Conservation (phyloP, 2,329 filamentous ascomycete species). For the Aureobasidium sp. region DNA sequence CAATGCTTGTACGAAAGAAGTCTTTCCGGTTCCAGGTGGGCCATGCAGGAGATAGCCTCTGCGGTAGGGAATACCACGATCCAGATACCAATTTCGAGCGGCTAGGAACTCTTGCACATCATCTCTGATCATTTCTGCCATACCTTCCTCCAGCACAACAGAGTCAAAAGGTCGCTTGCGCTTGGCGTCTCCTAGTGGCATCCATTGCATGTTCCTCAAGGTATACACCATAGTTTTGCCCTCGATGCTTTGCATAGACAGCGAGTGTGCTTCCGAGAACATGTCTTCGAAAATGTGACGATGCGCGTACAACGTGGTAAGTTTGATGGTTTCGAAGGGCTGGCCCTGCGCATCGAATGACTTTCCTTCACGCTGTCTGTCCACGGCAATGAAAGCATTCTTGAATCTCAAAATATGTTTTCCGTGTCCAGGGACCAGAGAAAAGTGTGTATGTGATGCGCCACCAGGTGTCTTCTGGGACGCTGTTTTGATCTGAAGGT, state of each 20-base stretch:
- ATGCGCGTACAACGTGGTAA: conserved; percentile 86
- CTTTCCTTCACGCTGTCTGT: conserved; percentile 73
- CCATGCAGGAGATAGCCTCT: conserved; percentile 85
- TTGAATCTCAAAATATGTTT: conserved; percentile 81
- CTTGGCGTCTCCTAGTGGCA: conserved; percentile 72
- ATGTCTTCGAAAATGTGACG: conserved; percentile 85
- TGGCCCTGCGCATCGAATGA: conserved; percentile 74
- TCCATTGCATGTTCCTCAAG: conserved; percentile 77
- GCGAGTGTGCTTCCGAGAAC: conserved; percentile 75
- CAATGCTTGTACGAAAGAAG: conserved; percentile 90
- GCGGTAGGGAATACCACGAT: conserved; percentile 89
- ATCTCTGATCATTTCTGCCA: conserved; percentile 71
- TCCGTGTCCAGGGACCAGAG: conserved; percentile 85
- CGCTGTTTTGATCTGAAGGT: conserved; percentile 59
- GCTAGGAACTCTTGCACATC: conserved; percentile 78
- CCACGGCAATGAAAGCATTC: conserved; percentile 80
- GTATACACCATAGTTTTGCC: conserved; percentile 92
- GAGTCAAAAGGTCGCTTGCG: conserved; percentile 82
- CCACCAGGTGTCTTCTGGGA: conserved; percentile 58
- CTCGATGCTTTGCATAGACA: conserved; percentile 73
- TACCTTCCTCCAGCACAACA: conserved; percentile 75
- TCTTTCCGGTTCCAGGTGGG: conserved; percentile 87
- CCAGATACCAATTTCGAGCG: conserved; percentile 80
- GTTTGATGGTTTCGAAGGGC: conserved; percentile 87
- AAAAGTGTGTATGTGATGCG: conserved; percentile 70